Percentiles rank a stretch among this genome's conserved stretches.
Conservation (phyloP, 2,329 filamentous ascomycete genomes). For the Clathrospora elynae region DNA sequence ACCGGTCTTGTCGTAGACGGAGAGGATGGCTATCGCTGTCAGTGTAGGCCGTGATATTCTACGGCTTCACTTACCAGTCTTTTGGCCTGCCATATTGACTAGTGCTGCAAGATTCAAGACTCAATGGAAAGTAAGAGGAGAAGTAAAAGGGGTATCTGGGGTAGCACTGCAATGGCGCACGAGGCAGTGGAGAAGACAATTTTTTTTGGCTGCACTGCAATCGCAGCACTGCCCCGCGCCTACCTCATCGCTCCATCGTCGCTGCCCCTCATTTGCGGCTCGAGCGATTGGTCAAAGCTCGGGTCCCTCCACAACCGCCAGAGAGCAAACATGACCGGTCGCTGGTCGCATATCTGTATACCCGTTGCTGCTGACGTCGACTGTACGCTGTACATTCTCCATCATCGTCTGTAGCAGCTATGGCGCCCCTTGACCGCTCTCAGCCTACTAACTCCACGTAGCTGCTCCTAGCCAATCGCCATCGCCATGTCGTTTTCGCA, state of each 20-base stretch:
- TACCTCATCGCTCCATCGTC: slow-evolving; percentile 14
- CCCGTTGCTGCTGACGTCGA: neutral
- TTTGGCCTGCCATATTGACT: slow-evolving; percentile 44
- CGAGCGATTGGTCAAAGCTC: slow-evolving; percentile 16
- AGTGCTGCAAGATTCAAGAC: slow-evolving; percentile 9
- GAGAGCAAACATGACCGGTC: slow-evolving; percentile 1
- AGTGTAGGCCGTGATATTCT: slow-evolving; percentile 1
- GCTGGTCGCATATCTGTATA: neutral
- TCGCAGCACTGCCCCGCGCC: slow-evolving; percentile 10
- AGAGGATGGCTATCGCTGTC: slow-evolving; percentile 73
- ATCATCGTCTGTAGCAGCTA: neutral
- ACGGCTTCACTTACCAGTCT: slow-evolving; percentile 36
- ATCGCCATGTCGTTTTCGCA: neutral
- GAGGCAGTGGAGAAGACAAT: slow-evolving; percentile 20
- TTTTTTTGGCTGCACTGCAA: slow-evolving; percentile 19
- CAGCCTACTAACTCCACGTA: slow-evolving; percentile 2
- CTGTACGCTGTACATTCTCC: neutral
- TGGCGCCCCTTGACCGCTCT: neutral
- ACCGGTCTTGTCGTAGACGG: slow-evolving; percentile 97
- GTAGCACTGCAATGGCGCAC: slow-evolving; percentile 25
- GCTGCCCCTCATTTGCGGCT: slow-evolving; percentile 17
- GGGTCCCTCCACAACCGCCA: slow-evolving; percentile 3
- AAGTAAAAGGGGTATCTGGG: slow-evolving; percentile 21
- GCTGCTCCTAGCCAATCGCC: slow-evolving; percentile 10
- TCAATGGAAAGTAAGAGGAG: slow-evolving; percentile 23